phyloP scores from a whole-genome alignment of 345 rosid genomes.

The Populus nigra region DNA sequence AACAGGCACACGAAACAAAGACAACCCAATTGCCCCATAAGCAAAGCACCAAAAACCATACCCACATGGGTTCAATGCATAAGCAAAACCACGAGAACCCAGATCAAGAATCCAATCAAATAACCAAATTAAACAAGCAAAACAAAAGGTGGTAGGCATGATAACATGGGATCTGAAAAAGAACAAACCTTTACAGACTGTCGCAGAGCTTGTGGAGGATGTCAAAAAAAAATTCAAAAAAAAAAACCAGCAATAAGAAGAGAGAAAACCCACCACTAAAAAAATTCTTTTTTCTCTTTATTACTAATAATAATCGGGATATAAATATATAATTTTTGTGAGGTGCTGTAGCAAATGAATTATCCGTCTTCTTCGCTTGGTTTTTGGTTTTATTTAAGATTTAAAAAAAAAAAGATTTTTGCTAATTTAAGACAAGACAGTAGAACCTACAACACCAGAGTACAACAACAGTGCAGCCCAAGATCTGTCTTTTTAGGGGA shows the following conservation, averaged over 20 bases:
- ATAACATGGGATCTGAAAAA: not conserved
- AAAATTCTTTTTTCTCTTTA: not conserved
- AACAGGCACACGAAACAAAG: not conserved
- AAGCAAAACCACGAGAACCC: not conserved
- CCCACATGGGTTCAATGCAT: not conserved
- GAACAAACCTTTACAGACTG: constrained; percentile 4
- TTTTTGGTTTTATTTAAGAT: not conserved
- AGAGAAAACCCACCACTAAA: not conserved
- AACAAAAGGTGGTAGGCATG: not conserved
- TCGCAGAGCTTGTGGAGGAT: not conserved
- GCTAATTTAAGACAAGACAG: not conserved
- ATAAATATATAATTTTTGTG: not conserved
- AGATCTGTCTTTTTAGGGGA: no score
- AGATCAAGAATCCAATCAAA: not conserved
- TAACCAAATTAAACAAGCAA: not conserved
- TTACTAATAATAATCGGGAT: not conserved
- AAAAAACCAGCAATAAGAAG: not conserved
- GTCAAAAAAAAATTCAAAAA: not conserved
- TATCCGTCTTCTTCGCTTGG: not conserved
- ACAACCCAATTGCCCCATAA: not conserved
- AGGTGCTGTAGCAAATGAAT: not conserved
- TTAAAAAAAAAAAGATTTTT: not conserved
- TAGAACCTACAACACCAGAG: no score
- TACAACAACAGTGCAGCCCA: no score
- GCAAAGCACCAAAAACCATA: not conserved